Conservation (phyloP, 345 rosid genomes). For the Corchorus olitorius region DNA sequence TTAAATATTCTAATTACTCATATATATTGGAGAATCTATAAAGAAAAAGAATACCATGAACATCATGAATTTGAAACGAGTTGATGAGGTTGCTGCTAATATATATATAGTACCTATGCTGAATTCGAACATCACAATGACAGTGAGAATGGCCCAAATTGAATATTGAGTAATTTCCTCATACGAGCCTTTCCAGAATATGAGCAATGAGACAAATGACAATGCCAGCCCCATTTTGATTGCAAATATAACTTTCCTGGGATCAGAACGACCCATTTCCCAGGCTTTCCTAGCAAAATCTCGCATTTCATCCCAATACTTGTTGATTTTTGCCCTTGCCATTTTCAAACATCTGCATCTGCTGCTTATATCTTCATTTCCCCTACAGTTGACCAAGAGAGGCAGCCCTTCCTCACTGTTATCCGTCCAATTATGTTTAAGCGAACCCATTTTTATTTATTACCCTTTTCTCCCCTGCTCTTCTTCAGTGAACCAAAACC, state of each 20-base stretch:
- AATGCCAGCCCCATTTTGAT: constrained; percentile 82
- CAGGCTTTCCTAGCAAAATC: constrained; percentile 38
- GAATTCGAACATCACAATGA: constrained; percentile 84
- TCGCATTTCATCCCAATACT: constrained; percentile 9
- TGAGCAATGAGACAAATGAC: constrained; percentile 58
- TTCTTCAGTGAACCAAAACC: neutral
- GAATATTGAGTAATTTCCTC: constrained; percentile 58
- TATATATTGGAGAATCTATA: too few relatives aligned
- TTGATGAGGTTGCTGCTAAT: neutral
- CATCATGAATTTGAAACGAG: too few relatives aligned
- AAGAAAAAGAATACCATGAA: neutral
- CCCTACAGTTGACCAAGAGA: constrained; percentile 7
- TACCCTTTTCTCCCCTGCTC: constrained; percentile 1
- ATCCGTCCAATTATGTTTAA: neutral
- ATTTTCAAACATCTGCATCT: neutral
- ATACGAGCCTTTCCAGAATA: constrained; percentile 63
- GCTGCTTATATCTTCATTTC: constrained; percentile 13
- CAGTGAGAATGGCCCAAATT: constrained; percentile 90
- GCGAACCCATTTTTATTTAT: constrained; percentile 17
- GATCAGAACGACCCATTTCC: constrained; percentile 78
- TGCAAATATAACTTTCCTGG: constrained; percentile 77
- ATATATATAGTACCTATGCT: constrained; percentile 67
- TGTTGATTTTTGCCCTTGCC: constrained; percentile 4
- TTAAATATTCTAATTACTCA: too few relatives aligned
- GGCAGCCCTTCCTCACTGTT: constrained; percentile 5